Evolutionary conservation across 495 filamentous ascomycete species (phyloP), one percentile per base, ranked within the genome.

Genomic region (Staphylotrichum longicolle): DNA sequence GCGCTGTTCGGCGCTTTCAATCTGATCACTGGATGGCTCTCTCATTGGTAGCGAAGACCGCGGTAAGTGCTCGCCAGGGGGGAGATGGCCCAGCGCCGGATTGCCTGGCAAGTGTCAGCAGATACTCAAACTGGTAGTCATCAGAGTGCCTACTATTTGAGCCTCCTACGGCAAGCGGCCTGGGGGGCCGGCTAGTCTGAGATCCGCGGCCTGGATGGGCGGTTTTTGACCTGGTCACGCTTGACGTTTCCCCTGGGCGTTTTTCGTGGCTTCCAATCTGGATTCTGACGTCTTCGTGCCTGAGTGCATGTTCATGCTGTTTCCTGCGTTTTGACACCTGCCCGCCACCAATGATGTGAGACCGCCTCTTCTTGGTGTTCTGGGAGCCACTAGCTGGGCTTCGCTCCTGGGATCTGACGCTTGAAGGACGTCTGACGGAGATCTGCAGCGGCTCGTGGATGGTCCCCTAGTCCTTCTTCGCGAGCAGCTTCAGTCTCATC

Each of bases 191-290:
- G n/a, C n/a, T 12, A 5, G 20, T 10, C n/a, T 45, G 20, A 27
- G 20, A 27, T 27, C 1, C 20, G 20, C 20, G 20, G 20, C 20
- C 20, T 27, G 20, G 20, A 27, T 27, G 20, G 20, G 20, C 5
- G 37, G 37, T 10, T 5, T 37, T 59, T 6, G 44, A 42, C 5
- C 40, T 66, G 44, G 33, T 12, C 5, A 55, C 39, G 15, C 54
- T 68, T 2, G 68, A 66, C 34, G 51, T 64, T 20, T 57, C 52
- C 39, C 64, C 70, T 34, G 70, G 62, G 3, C 61, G 62, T 54
- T 69, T 74, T 41, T 73, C 73, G 55, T 73, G 74, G 48, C 70
- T 77, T 5, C 75, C 75, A 48, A 79, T 68, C 40, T 65, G 74
- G 15, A 79, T 70, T 47, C 41, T 71, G 27, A 77, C 62, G 42